Conservation (phyloP, 2,329 filamentous ascomycete genomes). For the Lomentospora prolificans region DNA sequence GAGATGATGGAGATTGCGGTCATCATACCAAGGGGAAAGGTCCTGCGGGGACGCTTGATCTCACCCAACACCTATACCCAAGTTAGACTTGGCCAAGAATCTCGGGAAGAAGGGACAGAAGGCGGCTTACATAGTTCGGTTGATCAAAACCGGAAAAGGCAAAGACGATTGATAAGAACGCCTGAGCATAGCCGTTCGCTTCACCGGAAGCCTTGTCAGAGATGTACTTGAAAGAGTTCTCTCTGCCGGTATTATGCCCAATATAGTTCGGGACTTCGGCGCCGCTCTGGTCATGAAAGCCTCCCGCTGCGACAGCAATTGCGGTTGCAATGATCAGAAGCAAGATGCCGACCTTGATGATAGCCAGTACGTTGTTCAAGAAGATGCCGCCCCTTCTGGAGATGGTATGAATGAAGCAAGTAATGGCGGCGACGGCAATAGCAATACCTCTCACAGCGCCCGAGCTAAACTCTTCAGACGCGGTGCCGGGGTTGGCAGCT, state of each 20-base stretch:
- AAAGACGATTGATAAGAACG: conserved; percentile 34
- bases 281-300: conserved; percentile 11
- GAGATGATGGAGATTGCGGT: conserved; percentile 20
- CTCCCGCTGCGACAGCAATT: conserved; percentile 21
- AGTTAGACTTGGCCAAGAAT: not conserved
- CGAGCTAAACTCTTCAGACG: conserved; percentile 11
- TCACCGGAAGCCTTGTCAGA: conserved; percentile 16
- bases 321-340: conserved; percentile 29
- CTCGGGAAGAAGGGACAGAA: not conserved
- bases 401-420: conserved; percentile 36
- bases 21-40: conserved; percentile 22
- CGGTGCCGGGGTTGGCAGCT: conserved; percentile 21
- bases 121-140: conserved; percentile 21
- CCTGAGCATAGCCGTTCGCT: conserved; percentile 24
- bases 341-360: conserved; percentile 37
- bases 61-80: conserved; percentile 21
- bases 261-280: conserved; percentile 16
- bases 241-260: conserved; percentile 16
- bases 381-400: conserved; percentile 39
- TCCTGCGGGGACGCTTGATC: conserved; percentile 21
- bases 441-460: conserved; percentile 35
- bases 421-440: conserved; percentile 29
- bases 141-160: conserved; percentile 26
- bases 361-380: conserved; percentile 40
- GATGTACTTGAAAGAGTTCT: conserved; percentile 10